These are phyloP conservation scores for Candida suzukii DNA, from an alignment of 805 yeast genomes.

Conservation along the genomic window DNA sequence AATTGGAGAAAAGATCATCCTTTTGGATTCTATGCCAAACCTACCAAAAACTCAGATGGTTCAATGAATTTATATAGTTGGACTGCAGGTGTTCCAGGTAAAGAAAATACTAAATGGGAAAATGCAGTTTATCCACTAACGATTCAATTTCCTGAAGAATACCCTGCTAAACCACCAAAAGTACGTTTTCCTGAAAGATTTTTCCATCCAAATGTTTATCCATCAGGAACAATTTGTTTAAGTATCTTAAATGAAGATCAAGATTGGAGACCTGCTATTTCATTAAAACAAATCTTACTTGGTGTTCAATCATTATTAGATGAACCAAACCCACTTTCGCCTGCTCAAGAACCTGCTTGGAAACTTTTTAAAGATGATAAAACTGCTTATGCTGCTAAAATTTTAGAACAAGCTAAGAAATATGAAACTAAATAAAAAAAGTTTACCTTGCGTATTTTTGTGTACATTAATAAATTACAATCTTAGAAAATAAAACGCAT, in stretches of 20 bases:
- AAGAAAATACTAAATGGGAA: constrained; percentile 78
- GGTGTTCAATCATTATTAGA: constrained; percentile 91
- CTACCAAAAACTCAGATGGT: constrained; percentile 74
- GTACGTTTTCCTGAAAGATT: constrained; percentile 84
- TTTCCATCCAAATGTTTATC: constrained; percentile 96
- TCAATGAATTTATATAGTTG: constrained; percentile 77
- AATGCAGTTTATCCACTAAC: constrained; percentile 85
- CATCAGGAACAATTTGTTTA: constrained; percentile 93
- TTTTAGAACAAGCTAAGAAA: constrained; percentile 70
- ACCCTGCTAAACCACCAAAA: constrained; percentile 95
- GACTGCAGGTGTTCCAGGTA: constrained; percentile 97
- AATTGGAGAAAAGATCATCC: constrained; percentile 99
- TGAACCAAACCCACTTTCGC: constrained; percentile 89
- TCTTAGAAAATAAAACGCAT: too few relatives aligned
- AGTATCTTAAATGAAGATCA: constrained; percentile 90
- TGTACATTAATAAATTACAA: too few relatives aligned
- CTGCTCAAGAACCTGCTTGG: constrained; percentile 98
- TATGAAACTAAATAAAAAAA: constrained; percentile 32
- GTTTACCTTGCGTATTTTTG: too few relatives aligned
- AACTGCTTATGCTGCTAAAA: constrained; percentile 65
- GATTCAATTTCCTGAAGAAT: constrained; percentile 79
- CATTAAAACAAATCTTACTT: constrained; percentile 77
- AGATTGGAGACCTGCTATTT: constrained; percentile 97
- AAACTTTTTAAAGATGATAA: constrained; percentile 70
- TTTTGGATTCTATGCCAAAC: constrained; percentile 93